phyloP scores from a whole-genome alignment of 352 stramenopile species.

The Elongisporangium anandrum region DNA sequence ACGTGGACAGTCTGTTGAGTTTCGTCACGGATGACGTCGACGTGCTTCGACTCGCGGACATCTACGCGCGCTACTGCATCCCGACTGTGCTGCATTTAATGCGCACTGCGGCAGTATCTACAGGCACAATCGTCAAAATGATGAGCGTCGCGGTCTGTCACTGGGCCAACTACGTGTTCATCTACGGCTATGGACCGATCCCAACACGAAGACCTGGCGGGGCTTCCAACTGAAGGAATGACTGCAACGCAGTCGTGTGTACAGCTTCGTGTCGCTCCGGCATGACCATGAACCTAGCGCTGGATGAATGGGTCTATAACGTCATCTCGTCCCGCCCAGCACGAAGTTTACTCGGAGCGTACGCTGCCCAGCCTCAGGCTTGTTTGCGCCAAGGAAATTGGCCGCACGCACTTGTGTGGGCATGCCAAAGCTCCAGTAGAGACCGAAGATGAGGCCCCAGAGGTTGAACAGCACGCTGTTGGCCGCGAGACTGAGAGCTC shows the following conservation, averaged over 20 bases:
- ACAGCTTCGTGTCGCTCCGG: conserved; percentile 58
- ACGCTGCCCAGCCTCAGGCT: conserved; percentile 74
- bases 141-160: conserved; percentile 59
- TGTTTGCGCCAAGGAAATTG: conserved; percentile 75
- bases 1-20: conserved; percentile 61
- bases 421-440: conserved; percentile 82
- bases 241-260: conserved; percentile 56
- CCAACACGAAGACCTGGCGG: conserved; percentile 67
- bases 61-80: conserved; percentile 52
- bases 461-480: conserved; percentile 83
- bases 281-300: conserved; percentile 76
- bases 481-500: conserved; percentile 71
- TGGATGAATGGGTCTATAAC: conserved; percentile 83
- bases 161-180: conserved; percentile 70
- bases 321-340: conserved; percentile 55
- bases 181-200: conserved; percentile 65
- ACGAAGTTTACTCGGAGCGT: conserved; percentile 61
- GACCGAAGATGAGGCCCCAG: conserved; percentile 74
- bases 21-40: conserved; percentile 60
- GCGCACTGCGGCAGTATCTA: conserved; percentile 69
- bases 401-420: conserved; percentile 71
- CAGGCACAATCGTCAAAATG: conserved; percentile 79
- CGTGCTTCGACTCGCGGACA: conserved; percentile 57
- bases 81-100: conserved; percentile 70
- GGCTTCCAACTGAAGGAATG: conserved; percentile 51